Percentiles rank a stretch among this genome's conserved stretches.
These are phyloP conservation scores for Buddleja alternifolia DNA, from an alignment of 257 asterid genomes.

Conservation along the genomic window DNA sequence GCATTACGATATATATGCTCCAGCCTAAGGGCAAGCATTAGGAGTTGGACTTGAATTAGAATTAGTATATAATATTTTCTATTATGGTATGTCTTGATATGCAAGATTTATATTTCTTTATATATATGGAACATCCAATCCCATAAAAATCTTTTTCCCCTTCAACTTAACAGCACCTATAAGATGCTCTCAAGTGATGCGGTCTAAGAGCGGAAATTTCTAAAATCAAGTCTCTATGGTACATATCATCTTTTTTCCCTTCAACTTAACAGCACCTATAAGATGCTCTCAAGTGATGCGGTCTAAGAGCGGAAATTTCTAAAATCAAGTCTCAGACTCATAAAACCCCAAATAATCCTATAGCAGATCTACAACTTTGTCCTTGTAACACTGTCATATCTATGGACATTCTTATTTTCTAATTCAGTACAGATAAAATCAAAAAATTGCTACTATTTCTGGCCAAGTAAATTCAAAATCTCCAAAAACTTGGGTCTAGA, in stretches of 20 bases:
- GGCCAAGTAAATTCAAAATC: slow-evolving; percentile 14
- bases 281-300: not conserved
- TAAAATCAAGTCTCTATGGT: not conserved
- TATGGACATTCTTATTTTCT: not conserved
- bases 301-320: not conserved
- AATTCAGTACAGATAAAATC: not conserved
- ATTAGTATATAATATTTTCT: too few species aligned
- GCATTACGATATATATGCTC: too few species aligned
- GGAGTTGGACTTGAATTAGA: too few species aligned
- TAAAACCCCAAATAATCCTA: not conserved
- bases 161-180: too few species aligned
- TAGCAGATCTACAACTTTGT: not conserved
- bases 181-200: not conserved
- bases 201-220: not conserved
- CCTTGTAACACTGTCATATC: not conserved
- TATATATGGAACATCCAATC: too few species aligned
- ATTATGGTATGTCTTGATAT: too few species aligned
- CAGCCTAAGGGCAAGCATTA: too few species aligned
- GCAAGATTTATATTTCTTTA: too few species aligned
- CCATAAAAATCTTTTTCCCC: too few species aligned
- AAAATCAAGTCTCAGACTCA: not conserved
- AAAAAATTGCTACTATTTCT: not conserved
- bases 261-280: too few species aligned
- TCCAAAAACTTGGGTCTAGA: not conserved
- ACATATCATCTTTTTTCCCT: too few species aligned